Evolutionary conservation across 768 basidiomycete species (phyloP).

Genomic region (Xanthoconium stramineum): DNA sequence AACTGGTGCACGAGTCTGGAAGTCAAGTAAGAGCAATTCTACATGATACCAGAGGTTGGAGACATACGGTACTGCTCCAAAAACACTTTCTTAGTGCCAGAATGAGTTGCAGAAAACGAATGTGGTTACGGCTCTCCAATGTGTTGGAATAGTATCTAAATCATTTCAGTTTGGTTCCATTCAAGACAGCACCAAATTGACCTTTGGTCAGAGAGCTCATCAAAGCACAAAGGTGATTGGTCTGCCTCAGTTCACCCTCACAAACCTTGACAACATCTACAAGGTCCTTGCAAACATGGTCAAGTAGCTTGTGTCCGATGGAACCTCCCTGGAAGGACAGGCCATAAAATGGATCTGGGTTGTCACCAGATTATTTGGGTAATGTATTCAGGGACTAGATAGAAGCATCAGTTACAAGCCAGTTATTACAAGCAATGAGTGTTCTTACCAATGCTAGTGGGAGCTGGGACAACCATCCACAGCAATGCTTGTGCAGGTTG

Average conservation of each 20-base stretch:
- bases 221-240: constrained; percentile 89
- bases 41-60: no score
- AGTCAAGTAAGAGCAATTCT: no score
- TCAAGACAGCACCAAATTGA: constrained; percentile 24
- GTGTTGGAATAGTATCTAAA: constrained; percentile 79
- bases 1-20: no score
- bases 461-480: constrained; percentile 76
- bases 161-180: constrained; percentile 10
- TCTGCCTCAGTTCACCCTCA: constrained; percentile 86
- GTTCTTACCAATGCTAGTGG: constrained; percentile 69
- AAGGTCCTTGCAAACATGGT: constrained; percentile 77
- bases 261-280: constrained; percentile 80
- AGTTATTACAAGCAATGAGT: not conserved
- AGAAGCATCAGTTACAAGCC: constrained; percentile 10
- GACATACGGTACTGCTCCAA: no score
- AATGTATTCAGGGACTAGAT: constrained; percentile 61
- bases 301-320: constrained; percentile 77
- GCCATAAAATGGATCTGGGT: constrained; percentile 82
- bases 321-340: constrained; percentile 85
- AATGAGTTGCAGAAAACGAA: no score
- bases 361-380: constrained; percentile 62
- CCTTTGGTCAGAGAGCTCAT: constrained; percentile 92
- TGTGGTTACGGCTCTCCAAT: no score
- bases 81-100: no score
- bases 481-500: constrained; percentile 71